phyloP scores from a whole-genome alignment of 2,329 filamentous ascomycete species.

The Aspergillus quadrilineatus region DNA sequence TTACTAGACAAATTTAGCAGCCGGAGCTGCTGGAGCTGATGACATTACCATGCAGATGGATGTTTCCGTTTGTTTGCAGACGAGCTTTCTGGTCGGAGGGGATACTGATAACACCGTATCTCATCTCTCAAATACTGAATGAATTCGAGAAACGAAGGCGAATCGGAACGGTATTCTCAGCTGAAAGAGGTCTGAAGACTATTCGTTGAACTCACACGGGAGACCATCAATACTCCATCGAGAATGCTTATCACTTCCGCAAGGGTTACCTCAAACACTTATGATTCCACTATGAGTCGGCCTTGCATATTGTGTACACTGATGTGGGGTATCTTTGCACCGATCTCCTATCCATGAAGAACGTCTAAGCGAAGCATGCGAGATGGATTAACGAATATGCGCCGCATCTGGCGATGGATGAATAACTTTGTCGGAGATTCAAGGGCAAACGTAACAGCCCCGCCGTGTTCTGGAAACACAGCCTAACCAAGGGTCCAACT shows the following conservation, averaged over 20 bases:
- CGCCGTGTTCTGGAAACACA: background rate
- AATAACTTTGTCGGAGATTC: background rate
- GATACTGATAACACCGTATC: background rate
- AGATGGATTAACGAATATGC: background rate
- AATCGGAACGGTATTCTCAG: background rate
- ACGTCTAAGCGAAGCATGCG: background rate
- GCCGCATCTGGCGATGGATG: background rate
- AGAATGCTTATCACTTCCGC: background rate
- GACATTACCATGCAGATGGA: background rate
- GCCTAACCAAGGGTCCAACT: background rate
- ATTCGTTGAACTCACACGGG: background rate
- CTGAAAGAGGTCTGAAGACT: background rate
- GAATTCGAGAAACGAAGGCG: background rate
- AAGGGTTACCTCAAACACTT: background rate
- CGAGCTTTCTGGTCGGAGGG: background rate
- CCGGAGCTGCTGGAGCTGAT: background rate
- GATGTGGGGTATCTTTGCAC: background rate
- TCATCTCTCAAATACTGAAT: background rate
- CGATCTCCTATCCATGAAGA: background rate
- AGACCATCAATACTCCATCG: background rate
- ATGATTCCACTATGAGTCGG: constrained; percentile 3
- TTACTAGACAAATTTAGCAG: background rate
- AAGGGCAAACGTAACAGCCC: background rate
- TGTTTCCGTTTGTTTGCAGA: background rate
- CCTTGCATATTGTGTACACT: background rate